These are phyloP conservation scores for Tephrocybe rancida DNA, from an alignment of 768 basidiomycete species.

Conservation along the genomic window DNA sequence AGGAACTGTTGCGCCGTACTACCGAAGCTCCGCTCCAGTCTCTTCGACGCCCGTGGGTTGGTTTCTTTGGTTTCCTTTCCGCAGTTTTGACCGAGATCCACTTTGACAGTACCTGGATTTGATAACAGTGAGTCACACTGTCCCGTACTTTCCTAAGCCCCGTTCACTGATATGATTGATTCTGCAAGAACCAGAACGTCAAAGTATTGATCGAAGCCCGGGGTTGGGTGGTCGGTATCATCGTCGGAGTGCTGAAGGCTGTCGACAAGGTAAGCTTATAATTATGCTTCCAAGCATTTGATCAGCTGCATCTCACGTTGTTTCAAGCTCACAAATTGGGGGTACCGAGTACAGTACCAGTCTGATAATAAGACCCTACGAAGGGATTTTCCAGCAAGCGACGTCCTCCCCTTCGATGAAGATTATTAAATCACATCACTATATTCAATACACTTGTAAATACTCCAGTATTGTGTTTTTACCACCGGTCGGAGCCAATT, in stretches of 20 bases:
- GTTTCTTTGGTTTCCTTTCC: not conserved
- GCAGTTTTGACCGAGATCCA: not conserved
- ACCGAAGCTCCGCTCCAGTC: not conserved
- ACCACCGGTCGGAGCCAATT: too few species aligned
- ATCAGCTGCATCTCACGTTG: not conserved
- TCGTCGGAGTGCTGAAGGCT: slow-evolving; percentile 11
- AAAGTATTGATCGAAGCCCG: slow-evolving; percentile 6
- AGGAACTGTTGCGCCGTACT: not conserved
- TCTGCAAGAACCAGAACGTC: slow-evolving; percentile 8
- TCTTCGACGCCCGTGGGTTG: not conserved
- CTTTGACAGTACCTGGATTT: not conserved
- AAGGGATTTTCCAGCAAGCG: slow-evolving; percentile 6
- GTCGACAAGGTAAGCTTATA: not conserved
- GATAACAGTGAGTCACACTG: not conserved
- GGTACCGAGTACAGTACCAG: slow-evolving; percentile 12
- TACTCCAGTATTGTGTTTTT: too few species aligned
- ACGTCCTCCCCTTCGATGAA: not conserved
- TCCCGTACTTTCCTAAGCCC: not conserved
- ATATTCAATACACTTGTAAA: not conserved
- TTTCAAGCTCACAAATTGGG: slow-evolving; percentile 11
- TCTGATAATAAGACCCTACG: not conserved
- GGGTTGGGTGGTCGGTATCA: slow-evolving; percentile 13
- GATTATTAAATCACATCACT: not conserved
- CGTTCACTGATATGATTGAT: not conserved
- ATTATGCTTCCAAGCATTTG: not conserved